Base-by-base conservation (phyloP, 192 early-diverging fungal species). In the Umbelopsis sp. region DNA sequence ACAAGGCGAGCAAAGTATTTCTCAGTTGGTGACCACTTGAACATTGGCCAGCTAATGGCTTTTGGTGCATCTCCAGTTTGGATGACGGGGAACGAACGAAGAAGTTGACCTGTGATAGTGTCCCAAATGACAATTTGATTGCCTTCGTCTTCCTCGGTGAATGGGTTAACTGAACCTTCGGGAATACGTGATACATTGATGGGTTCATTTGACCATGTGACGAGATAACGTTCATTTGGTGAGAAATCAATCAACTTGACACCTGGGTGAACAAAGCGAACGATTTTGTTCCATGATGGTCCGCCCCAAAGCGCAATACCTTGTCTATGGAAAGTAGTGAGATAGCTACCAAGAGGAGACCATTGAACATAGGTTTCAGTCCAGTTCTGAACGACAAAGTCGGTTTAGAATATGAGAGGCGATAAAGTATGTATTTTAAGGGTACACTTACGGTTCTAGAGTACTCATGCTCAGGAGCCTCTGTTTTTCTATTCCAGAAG, bases 221-320 rank as follows among this genome's bases (percentile, higher is more conserved):
- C 91, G 20, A 98, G 77, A 84, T 91, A 98, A 48, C 88, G 91
- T 82, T 99, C 98, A 78, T 94, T 94, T 27, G 97, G 97, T 47
- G 91, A 93, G 73, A 93, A 99, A 75, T 98, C 96, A 64, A 95
- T 91, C 46, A 94, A 77, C 74, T 91, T 92, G 50, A 97, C 95
- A 73, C 91, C 90, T 27, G 91, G 91, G 75, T 99, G 98, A 25
- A 91, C 88, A 72, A 98, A 97, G 25, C 94, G 91, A 71, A 90
- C 85, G 67, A 98, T 92, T 83, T 95, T 92, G 74, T 88, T 90
- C 91, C 92, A 97, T 49, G 88, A 89, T 21, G 91, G 87, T 25
- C 97, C 97, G 76, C 98, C 96, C 98, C 98, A 99, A 71, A 99
- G 87, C 30, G 86, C 95, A 52, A 98, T 89, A 68, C 98, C 98